Conservation (phyloP, 2,329 filamentous ascomycete species). For the Epichloe uncinata region DNA sequence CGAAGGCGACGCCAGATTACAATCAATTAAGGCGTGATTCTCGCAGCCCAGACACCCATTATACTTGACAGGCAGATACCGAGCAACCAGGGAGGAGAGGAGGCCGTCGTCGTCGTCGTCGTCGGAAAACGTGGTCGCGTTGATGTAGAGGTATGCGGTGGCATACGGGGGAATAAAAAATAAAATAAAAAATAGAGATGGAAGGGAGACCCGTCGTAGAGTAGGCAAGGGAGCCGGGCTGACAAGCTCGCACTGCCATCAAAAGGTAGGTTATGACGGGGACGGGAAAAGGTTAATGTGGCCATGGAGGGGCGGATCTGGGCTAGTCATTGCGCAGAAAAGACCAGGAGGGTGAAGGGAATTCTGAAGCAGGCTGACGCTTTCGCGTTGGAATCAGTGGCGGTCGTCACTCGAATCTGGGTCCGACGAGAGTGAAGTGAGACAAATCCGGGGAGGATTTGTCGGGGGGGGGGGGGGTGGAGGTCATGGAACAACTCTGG, state of each 20-base stretch:
- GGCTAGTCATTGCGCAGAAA: slow-evolving; percentile 3
- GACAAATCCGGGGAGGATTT: background rate
- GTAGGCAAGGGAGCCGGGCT: background rate
- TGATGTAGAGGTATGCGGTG: background rate
- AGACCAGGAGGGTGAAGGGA: background rate
- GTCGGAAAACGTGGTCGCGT: background rate
- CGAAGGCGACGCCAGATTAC: background rate
- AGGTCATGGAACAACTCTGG: background rate
- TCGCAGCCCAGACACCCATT: background rate
- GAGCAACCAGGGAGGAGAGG: background rate
- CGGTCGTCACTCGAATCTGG: background rate
- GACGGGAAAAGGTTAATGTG: background rate
- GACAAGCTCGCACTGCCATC: background rate
- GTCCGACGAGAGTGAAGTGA: slow-evolving; percentile 1
- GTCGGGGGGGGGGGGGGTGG: background rate
- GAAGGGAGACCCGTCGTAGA: background rate
- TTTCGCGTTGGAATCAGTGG: background rate
- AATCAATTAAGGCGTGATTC: background rate
- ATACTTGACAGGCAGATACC: slow-evolving; percentile 1
- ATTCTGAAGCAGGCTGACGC: background rate
- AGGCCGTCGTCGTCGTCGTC: background rate
- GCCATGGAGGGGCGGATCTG: background rate
- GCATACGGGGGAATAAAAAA: background rate
- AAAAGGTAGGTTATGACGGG: background rate
- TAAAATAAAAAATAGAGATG: background rate